phyloP scores from a whole-genome alignment of 805 yeast genomes.

The Candida insectalens region DNA sequence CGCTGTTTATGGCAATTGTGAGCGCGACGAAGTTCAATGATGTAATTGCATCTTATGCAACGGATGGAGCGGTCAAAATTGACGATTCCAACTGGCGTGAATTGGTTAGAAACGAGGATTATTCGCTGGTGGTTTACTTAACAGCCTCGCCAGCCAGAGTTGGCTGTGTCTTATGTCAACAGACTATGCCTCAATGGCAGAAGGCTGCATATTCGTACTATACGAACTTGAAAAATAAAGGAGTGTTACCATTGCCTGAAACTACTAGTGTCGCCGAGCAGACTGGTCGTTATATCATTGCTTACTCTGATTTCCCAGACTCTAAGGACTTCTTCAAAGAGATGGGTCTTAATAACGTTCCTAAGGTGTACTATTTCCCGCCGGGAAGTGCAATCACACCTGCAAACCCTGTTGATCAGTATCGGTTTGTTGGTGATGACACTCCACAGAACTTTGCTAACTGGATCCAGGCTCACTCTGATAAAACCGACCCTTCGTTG shows the following conservation, averaged over 20 bases:
- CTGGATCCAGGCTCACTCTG: constrained; percentile 23
- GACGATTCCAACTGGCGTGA: constrained; percentile 52
- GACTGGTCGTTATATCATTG: constrained; percentile 43
- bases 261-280: constrained; percentile 4
- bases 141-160: constrained; percentile 69
- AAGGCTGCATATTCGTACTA: constrained; percentile 51
- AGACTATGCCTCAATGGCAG: constrained; percentile 57
- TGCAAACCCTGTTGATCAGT: constrained; percentile 24
- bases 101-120: constrained; percentile 53
- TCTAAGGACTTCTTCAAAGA: constrained; percentile 42
- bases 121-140: constrained; percentile 52
- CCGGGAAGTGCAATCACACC: constrained; percentile 18
- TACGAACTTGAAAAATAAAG: constrained; percentile 39
- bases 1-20: not conserved
- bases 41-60: constrained; percentile 6
- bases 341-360: constrained; percentile 61
- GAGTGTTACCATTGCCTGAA: constrained; percentile 38
- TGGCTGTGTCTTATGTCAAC: constrained; percentile 68
- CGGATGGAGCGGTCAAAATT: constrained; percentile 16
- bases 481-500: constrained; percentile 12
- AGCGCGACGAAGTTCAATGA: constrained; percentile 11
- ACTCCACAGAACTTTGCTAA: constrained; percentile 17
- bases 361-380: constrained; percentile 44
- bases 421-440: constrained; percentile 37
- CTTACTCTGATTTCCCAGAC: constrained; percentile 60